Evolutionary conservation across 306 rosid genomes (phyloP), one percentile per base, ranked within the genome.

Genomic region (Medicago truncatula): DNA sequence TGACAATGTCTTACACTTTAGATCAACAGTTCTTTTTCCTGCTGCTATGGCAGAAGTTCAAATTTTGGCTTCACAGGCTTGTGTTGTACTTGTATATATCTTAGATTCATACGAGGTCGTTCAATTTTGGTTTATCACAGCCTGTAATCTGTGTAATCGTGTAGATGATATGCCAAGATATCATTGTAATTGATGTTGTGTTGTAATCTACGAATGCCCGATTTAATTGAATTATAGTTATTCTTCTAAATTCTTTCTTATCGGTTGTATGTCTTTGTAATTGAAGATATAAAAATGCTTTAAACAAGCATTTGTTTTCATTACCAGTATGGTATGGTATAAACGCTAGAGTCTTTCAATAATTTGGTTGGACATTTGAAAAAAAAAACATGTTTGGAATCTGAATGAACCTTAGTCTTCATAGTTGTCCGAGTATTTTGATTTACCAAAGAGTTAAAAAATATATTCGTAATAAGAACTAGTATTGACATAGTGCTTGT

Each of bases 111-210:
- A 79, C 77, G 78, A 54, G 57, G 81, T 59, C 23, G 69, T 80
- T 73, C 79, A 80, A 50, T 86, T 76, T 65, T 81, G 73, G 73
- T 72, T 79, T 57, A 41, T 78, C 46, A 49, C 43, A 78, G 65
- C 68, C 23, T 81, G 80, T 76, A 76, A 79, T 78, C 70, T 67
- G 18, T 81, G 80, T 76, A 76, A 81, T 78, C 70, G 70, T 81
- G 72, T 81, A 41, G 70, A 57, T 84, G 73, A 36, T 74, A 20
- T 73, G 75, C 69, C 46, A 14, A 12, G 23, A 41, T 68, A 52
- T 18, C 46, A 41, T 70, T 77, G 83, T 81, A 81, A 80, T 68
- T 81, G 70, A 61, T 78, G 53, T 63, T 78, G 53, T 63, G 34
- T 50, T 78, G 72, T 44, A 67, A 62, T 49, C 76, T 69, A 65